phyloP scores from a whole-genome alignment of 1,139 yeast species.

The Lodderomyces orthopsilosis region DNA sequence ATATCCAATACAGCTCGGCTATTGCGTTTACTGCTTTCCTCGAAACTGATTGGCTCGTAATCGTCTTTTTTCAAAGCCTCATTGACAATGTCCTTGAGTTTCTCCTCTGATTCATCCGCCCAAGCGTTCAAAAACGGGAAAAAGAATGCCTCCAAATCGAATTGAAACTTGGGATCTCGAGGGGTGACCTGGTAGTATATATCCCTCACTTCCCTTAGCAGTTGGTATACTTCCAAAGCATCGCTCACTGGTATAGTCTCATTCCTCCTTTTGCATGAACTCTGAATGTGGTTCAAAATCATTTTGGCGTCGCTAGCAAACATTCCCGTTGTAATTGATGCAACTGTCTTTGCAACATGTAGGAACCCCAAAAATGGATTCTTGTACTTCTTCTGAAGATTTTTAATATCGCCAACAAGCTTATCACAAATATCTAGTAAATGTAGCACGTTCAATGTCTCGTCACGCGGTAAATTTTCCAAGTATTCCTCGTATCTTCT shows the following conservation, averaged over 20 bases:
- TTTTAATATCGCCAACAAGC: conserved; percentile 49
- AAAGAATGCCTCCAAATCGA: conserved; percentile 60
- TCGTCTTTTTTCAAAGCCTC: conserved; percentile 56
- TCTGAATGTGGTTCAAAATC: conserved; percentile 55
- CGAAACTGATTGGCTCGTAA: conserved; percentile 53
- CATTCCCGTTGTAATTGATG: conserved; percentile 55
- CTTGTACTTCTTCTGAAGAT: conserved; percentile 59
- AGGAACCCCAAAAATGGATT: conserved; percentile 60
- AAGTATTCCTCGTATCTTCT: conserved; percentile 57
- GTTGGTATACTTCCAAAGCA: conserved; percentile 58
- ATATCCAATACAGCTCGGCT: conserved; percentile 65
- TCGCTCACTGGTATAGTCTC: conserved; percentile 53
- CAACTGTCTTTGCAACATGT: conserved; percentile 53
- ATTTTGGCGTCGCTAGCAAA: conserved; percentile 64
- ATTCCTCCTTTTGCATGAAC: conserved; percentile 35
- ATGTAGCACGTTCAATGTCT: conserved; percentile 54
- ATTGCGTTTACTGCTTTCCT: conserved; percentile 33
- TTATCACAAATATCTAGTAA: conserved; percentile 58
- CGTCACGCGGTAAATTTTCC: conserved; percentile 58
- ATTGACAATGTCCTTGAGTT: conserved; percentile 48
- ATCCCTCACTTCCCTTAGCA: conserved; percentile 53
- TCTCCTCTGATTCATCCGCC: conserved; percentile 52
- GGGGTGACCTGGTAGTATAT: conserved; percentile 51
- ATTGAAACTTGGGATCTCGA: conserved; percentile 38
- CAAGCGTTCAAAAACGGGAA: conserved; percentile 56